These are phyloP conservation scores for Alternaria atra DNA, from an alignment of 2,329 filamentous ascomycete species.

Conservation along the genomic window DNA sequence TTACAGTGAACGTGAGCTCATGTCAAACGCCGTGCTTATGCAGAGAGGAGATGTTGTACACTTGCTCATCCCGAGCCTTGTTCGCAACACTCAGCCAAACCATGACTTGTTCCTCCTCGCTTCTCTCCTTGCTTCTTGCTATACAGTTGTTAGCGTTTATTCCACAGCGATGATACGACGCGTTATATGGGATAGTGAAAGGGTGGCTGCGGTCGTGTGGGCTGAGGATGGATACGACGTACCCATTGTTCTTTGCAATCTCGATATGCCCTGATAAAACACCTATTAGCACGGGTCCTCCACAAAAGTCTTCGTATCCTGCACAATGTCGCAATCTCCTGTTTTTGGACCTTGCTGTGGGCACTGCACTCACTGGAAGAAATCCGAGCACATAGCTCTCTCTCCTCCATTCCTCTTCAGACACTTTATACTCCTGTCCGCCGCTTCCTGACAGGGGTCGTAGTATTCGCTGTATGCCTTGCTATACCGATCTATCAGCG, in stretches of 20 bases:
- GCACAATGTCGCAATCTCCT: background rate
- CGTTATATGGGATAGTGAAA: background rate
- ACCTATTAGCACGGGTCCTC: background rate
- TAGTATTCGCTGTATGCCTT: constrained; percentile 90
- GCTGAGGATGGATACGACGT: constrained; percentile 47
- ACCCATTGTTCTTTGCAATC: constrained; percentile 98
- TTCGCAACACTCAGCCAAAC: constrained; percentile 23
- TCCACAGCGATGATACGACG: background rate
- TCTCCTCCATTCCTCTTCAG: constrained; percentile 89
- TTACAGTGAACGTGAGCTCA: constrained; percentile 1
- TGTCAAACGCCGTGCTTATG: constrained; percentile 24
- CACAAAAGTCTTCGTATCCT: too few species aligned
- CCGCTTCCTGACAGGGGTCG: constrained; percentile 95
- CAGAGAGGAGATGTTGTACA: constrained; percentile 23
- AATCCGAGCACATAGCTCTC: constrained; percentile 88
- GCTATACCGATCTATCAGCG: constrained; percentile 58
- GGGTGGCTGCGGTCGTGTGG: background rate
- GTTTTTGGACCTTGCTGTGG: background rate
- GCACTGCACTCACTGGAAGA: constrained; percentile 76
- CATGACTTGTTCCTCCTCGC: constrained; percentile 31
- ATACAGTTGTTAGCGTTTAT: constrained; percentile 7
- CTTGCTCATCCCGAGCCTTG: background rate
- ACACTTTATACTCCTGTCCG: constrained; percentile 84
- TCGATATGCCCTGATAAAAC: constrained; percentile 77
- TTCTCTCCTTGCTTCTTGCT: constrained; percentile 37